A percentile compares a stretch with the other conserved stretches of the same genome.
Conservation (phyloP, 2,329 filamentous ascomycete genomes). For the Tolypocladium tundrense region DNA sequence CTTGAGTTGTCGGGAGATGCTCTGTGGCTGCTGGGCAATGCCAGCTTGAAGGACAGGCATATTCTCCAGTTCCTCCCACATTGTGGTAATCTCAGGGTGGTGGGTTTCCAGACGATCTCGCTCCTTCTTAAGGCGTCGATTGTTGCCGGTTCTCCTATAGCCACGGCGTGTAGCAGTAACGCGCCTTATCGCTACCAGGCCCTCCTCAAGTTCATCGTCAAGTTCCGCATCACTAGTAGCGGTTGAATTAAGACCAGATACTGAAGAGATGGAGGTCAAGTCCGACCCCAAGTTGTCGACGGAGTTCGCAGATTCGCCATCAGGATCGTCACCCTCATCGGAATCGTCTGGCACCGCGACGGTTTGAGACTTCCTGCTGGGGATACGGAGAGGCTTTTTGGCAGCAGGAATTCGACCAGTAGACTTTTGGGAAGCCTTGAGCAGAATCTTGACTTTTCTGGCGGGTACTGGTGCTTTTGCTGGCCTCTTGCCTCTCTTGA, state of each 20-base stretch:
- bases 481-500: slow-evolving; percentile 7
- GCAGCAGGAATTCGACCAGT: neutral
- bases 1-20: slow-evolving; percentile 77
- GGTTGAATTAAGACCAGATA: slow-evolving; percentile 3
- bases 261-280: neutral
- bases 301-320: neutral
- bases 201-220: slow-evolving; percentile 3
- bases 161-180: slow-evolving; percentile 21
- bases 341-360: neutral
- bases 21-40: slow-evolving; percentile 41
- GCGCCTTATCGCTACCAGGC: slow-evolving; percentile 3
- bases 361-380: neutral
- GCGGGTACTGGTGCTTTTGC: neutral
- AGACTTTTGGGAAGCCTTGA: neutral
- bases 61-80: slow-evolving; percentile 72
- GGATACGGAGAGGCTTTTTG: neutral
- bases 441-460: neutral
- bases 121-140: slow-evolving; percentile 28
- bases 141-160: slow-evolving; percentile 16
- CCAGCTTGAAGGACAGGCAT: slow-evolving; percentile 54
- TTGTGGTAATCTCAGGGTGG: slow-evolving; percentile 70
- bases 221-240: slow-evolving; percentile 11
- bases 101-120: slow-evolving; percentile 59
- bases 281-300: neutral
- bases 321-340: neutral